A percentile compares a stretch with the other conserved stretches of the same genome.
Evolutionary conservation across 108 stramenopile species (phyloP).

Genomic region (Craspedostauros australis): DNA sequence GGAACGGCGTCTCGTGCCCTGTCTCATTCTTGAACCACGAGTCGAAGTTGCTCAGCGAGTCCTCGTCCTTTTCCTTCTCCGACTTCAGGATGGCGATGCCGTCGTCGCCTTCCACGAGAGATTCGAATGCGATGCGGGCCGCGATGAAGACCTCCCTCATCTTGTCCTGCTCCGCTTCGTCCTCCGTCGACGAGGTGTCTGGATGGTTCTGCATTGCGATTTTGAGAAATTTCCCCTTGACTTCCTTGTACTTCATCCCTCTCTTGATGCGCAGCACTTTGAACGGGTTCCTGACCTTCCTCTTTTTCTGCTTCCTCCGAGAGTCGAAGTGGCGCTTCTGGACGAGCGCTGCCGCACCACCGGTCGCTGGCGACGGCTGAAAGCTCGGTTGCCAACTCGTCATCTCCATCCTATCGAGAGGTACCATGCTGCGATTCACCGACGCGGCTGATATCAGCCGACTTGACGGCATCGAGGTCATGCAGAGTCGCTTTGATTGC

Average conservation of each 20-base stretch:
- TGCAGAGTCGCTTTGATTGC: too few relatives aligned
- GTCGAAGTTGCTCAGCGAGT: slow-evolving; percentile 52
- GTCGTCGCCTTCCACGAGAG: slow-evolving; percentile 51
- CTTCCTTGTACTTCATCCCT: slow-evolving; percentile 38
- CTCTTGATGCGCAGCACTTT: slow-evolving; percentile 36
- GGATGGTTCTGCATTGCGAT: slow-evolving; percentile 85
- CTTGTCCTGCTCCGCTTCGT: slow-evolving; percentile 26
- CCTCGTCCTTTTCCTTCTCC: slow-evolving; percentile 30
- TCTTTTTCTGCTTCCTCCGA: slow-evolving; percentile 4
- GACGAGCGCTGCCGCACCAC: too few relatives aligned
- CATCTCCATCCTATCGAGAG: too few relatives aligned
- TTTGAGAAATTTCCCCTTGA: slow-evolving; percentile 72
- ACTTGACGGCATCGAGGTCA: too few relatives aligned
- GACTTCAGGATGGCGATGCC: slow-evolving; percentile 36
- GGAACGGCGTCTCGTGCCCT: slow-evolving; percentile 59
- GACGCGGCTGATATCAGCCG: too few relatives aligned
- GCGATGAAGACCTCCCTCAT: slow-evolving; percentile 60
- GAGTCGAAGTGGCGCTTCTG: slow-evolving; percentile 20
- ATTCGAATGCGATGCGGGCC: slow-evolving; percentile 64
- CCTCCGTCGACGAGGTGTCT: slow-evolving; percentile 33
- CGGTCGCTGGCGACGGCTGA: too few relatives aligned
- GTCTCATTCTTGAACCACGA: slow-evolving; percentile 76
- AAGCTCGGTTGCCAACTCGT: too few relatives aligned
- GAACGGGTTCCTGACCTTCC: slow-evolving; percentile 35
- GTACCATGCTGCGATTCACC: too few relatives aligned